Conservation (phyloP, 345 rosid genomes). For the Lenwebbia sp. region DNA sequence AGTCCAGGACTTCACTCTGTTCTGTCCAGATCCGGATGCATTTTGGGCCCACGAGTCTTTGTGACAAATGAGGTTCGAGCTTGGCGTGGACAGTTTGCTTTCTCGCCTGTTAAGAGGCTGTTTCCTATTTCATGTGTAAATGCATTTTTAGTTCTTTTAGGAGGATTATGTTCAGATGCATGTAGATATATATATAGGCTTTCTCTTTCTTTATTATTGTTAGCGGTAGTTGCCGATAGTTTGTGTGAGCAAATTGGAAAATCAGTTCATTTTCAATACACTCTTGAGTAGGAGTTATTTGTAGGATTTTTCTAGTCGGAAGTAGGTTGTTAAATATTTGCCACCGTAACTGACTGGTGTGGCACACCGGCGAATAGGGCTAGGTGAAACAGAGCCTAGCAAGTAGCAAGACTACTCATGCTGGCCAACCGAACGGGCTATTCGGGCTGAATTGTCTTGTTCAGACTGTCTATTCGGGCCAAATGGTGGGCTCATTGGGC, state of each 20-base stretch:
- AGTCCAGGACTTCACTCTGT: slow-evolving; percentile 68
- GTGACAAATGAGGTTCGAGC: slow-evolving; percentile 12
- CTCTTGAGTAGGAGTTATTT: background rate
- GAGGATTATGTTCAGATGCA: background rate
- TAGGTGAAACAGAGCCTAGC: background rate
- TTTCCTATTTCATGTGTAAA: background rate
- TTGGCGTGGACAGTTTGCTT: background rate
- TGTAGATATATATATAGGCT: background rate
- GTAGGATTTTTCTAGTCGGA: background rate
- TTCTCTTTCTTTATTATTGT: background rate
- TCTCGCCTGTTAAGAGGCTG: background rate
- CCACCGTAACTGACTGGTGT: too few species aligned
- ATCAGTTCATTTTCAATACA: background rate
- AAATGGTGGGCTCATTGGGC: background rate
- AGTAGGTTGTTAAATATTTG: background rate
- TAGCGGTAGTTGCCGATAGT: background rate
- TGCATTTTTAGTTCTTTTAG: background rate
- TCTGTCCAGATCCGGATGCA: slow-evolving; percentile 76
- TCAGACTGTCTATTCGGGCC: background rate
- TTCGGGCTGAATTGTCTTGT: background rate
- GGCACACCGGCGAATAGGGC: background rate
- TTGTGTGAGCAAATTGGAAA: background rate
- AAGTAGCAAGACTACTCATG: background rate
- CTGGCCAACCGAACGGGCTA: background rate
- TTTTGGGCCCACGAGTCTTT: slow-evolving; percentile 89